These are phyloP conservation scores for Boletus sp. DNA, from an alignment of 768 basidiomycete genomes.

Conservation along the genomic window DNA sequence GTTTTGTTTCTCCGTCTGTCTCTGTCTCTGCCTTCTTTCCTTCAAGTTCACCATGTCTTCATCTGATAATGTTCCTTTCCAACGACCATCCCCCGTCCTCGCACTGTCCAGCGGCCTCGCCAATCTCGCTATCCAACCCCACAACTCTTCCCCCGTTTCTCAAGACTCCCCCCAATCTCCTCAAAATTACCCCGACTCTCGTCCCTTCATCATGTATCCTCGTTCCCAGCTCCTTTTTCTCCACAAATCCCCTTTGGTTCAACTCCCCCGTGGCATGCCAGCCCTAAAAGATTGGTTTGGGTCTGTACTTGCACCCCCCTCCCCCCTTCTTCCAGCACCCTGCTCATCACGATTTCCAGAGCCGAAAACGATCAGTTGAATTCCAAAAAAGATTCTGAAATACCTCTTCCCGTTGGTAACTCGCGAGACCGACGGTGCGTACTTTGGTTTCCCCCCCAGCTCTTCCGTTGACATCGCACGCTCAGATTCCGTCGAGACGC, in stretches of 20 bases:
- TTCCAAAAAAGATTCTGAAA: constrained; percentile 62
- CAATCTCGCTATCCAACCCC: constrained; percentile 29
- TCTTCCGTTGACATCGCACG: constrained; percentile 8
- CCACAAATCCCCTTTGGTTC: constrained; percentile 71
- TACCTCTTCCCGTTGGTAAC: constrained; percentile 44
- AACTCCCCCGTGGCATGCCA: constrained; percentile 72
- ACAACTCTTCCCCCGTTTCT: constrained; percentile 5
- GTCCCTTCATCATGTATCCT: constrained; percentile 63
- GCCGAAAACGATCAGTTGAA: constrained; percentile 44
- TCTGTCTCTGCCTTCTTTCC: constrained; percentile 6
- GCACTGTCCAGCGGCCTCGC: constrained; percentile 31
- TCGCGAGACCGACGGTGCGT: constrained; percentile 67
- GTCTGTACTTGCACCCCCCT: constrained; percentile 41
- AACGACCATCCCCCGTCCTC: constrained; percentile 23
- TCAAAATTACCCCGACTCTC: constrained; percentile 24
- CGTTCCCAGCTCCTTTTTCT: constrained; percentile 66
- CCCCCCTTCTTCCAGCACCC: constrained; percentile 4
- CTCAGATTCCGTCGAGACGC: constrained; percentile 70
- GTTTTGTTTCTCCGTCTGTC: constrained; percentile 16
- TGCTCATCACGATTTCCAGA: constrained; percentile 32
- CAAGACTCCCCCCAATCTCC: constrained; percentile 8
- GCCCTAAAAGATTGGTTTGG: constrained; percentile 86
- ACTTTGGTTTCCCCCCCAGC: not conserved
- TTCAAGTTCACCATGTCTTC: constrained; percentile 33
- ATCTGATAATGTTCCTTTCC: constrained; percentile 20